A percentile compares a stretch with the other conserved stretches of the same genome.
phyloP scores from a whole-genome alignment of 306 rosid genomes.

The Quercus rubra region DNA sequence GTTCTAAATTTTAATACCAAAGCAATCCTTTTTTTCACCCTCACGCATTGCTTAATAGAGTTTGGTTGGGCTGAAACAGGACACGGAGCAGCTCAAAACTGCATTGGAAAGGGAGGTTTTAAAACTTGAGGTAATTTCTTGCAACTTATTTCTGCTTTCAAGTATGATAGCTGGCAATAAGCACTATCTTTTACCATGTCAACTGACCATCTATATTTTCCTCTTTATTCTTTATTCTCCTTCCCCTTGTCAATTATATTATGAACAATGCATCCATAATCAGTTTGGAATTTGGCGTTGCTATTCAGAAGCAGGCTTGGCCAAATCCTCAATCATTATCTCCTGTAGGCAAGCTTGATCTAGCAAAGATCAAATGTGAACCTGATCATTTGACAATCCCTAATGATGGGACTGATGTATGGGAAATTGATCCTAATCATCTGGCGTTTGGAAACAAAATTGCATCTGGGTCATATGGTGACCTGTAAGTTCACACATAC shows the following conservation, averaged over 20 bases:
- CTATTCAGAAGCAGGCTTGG: constrained; percentile 58
- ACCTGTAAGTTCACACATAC: constrained; percentile 64
- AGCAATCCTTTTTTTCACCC: neutral
- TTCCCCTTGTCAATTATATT: neutral
- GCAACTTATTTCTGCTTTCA: constrained; percentile 3
- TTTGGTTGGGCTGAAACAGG: constrained; percentile 57
- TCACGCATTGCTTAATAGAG: constrained; percentile 17
- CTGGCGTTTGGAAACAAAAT: constrained; percentile 73
- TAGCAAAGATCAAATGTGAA: constrained; percentile 47
- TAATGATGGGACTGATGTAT: constrained; percentile 87
- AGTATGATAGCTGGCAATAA: neutral
- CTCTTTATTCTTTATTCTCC: neutral
- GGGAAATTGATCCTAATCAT: constrained; percentile 88
- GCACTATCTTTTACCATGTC: neutral
- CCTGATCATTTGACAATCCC: constrained; percentile 68
- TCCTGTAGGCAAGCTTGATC: constrained; percentile 49
- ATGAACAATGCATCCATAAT: constrained; percentile 18
- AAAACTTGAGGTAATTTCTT: constrained; percentile 64
- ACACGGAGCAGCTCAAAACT: constrained; percentile 66
- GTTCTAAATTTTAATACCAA: neutral
- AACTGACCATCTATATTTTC: neutral
- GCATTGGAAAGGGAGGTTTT: constrained; percentile 63
- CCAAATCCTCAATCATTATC: constrained; percentile 43
- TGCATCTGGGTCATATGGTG: constrained; percentile 93
- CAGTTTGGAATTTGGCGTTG: constrained; percentile 21